These are phyloP conservation scores for Hortaea werneckii DNA, from an alignment of 2,329 filamentous ascomycete genomes.

Conservation along the genomic window DNA sequence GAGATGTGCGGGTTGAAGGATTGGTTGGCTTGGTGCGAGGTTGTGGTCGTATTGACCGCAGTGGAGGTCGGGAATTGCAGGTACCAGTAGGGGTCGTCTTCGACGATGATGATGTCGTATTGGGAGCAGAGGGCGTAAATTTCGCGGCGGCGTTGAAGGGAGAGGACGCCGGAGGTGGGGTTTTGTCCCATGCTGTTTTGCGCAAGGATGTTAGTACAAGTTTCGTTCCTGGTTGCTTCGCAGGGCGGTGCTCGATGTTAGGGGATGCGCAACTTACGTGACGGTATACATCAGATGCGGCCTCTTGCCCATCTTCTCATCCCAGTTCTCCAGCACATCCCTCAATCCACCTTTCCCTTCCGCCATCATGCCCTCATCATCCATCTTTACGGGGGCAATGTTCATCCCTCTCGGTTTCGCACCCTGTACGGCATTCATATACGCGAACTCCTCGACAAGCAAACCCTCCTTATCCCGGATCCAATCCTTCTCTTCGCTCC, in stretches of 20 bases:
- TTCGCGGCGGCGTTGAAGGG: slow-evolving; percentile 61
- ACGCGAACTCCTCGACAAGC: slow-evolving; percentile 70
- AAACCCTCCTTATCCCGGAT: slow-evolving; percentile 63
- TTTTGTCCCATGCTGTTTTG: slow-evolving; percentile 71
- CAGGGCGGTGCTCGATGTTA: not conserved
- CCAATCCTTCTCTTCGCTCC: slow-evolving; percentile 59
- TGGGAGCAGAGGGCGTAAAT: slow-evolving; percentile 71
- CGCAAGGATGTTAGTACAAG: not conserved
- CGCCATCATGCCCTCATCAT: slow-evolving; percentile 69
- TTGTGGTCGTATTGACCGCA: slow-evolving; percentile 25
- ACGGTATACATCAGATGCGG: slow-evolving; percentile 86
- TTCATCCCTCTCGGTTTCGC: slow-evolving; percentile 60
- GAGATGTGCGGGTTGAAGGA: slow-evolving; percentile 19
- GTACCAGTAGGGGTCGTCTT: slow-evolving; percentile 96
- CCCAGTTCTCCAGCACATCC: slow-evolving; percentile 76
- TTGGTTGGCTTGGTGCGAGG: slow-evolving; percentile 15
- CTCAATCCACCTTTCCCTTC: slow-evolving; percentile 62
- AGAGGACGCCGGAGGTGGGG: slow-evolving; percentile 68
- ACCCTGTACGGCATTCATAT: slow-evolving; percentile 64
- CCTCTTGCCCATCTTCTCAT: slow-evolving; percentile 58
- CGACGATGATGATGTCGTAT: slow-evolving; percentile 82
- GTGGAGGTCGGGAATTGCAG: slow-evolving; percentile 73
- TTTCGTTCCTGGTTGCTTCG: no score
- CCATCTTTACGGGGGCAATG: slow-evolving; percentile 63
- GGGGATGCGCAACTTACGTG: slow-evolving; percentile 48